Evolutionary conservation across 352 stramenopile species (phyloP), one percentile per base, ranked within the genome.

Genomic region (Salisapilia sapeloensis): DNA sequence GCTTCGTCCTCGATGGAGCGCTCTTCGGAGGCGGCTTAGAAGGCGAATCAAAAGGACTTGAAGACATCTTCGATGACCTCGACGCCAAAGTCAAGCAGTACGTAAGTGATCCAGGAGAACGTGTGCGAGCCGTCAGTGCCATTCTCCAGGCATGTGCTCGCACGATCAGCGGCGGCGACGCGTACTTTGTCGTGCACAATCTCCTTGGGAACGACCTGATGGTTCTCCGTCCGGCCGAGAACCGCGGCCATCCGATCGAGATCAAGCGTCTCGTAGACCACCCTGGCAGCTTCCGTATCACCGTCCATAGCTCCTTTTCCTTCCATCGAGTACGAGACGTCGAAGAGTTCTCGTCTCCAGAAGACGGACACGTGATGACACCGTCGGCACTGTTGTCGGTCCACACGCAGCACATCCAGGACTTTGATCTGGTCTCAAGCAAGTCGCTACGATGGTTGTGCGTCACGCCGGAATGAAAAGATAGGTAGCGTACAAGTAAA

Each of bases 321-420:
- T 82, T 85, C 30, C 70, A 81, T 44, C 51, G 71, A n/a, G 48
- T 82, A 28, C 58, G 82, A n/a, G 65, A 82, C 37, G 63, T 85
- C 4, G 70, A 85, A 37, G 59, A 67, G 19, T 82, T 65, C 36
- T 60, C 58, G 6, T n/a, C n/a, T n/a, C n/a, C n/a, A n/a, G 50
- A 60, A 12, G 50, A 63, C 26, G 46, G 40, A 21, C 46, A 43
- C 12, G 20, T 28, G 3, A 69, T 64, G 48, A 72, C 56, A 16
- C 60, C 60, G 13, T 58, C 69, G 38, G 63, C 70, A 13, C 42
- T 79, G 34, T 37, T 81, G 10, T 61, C 61, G 6, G 61, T 85
- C 15, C 57, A 65, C 6, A 85, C 70, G 29, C 60, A 60, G 9
- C 70, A 85, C 47, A 70, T 85, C 13, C 70, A 85, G 32, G 65